Base-by-base conservation (phyloP, 768 basidiomycete genomes). In the Exidia glandulosa region DNA sequence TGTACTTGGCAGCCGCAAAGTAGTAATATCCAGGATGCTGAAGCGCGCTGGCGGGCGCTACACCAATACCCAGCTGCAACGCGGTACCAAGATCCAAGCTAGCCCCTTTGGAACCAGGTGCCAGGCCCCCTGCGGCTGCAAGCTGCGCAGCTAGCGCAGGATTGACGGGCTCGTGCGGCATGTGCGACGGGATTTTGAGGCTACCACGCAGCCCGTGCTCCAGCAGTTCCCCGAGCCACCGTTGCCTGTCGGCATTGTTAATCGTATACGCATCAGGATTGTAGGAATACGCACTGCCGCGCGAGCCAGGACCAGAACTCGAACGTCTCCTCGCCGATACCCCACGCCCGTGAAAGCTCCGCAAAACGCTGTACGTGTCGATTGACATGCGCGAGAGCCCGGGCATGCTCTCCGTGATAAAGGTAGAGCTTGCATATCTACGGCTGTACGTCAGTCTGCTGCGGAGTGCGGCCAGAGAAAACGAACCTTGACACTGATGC, bases 291-390 rank as follows among this genome's bases (percentile, higher is more conserved):
- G 59, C 66, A 93, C 90, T 96, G 94, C 68, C 93, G 77, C 7
- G 91, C 88, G 59, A 94, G 78, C 95, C 94, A 99, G 64, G 89
- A 90, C 95, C 95, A 97, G 68, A 87, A 97, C 69, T 98, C 96
- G 64, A 90, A 97, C 0, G 91, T 96, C 67, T 94, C 90, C 66
- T 94, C 92, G 16, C 94, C 94, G 59, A 97, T 97, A 7, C 91
- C 90, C 95, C 96, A 97, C 1, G 87, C 86, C 23, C 88, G 76
- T 4, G 89, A 88, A 64, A 99, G 83, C 66, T 93, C 90, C 4
- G 86, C 81, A 65, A 96, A 95, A 62, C 83, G 83, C 33, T 85
- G 83, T 62, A 95, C 80, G 68, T 99, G 96, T 13, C 83, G 81
- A 61, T 85, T 87, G 70, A 97, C 87, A 63, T 94, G 87, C 0